Base-by-base conservation (phyloP, 805 yeast species). In the Yarrowia divulgata region DNA sequence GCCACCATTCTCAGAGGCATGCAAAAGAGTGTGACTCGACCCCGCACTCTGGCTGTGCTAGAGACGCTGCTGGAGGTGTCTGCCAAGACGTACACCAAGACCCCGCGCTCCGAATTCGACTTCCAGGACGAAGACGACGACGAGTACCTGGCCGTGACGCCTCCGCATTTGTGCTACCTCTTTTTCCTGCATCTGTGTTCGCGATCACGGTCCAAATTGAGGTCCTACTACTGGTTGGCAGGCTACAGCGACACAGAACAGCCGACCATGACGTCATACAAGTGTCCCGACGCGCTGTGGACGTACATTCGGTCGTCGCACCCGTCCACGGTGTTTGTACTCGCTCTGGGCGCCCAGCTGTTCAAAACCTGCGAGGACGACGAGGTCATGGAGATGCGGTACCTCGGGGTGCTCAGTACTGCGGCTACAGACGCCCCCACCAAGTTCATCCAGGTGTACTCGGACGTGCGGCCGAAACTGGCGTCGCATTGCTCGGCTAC, bases 161-260 rank as follows among this genome's bases (percentile, higher is more conserved):
- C 69, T 39, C 73, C 74, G 1, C 72, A 73, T 37, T 35, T 74
- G 64, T 69, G 74, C 60, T 75, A 73, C 50, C 69, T 75, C 16
- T 75, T 71, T 50, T 70, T 75, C 45, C 40, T 75, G 49, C 75
- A 69, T 42, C 64, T 75, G 57, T 71, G 75, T 16, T 72, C 74
- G 45, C 69, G 74, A 63, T 69, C 74, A 16, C 70, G 71, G 2
- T 34, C 55, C 13, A 75, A 74, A 19, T 42, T 75, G 68, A 70
- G 72, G 39, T 72, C 73, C 29, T 67, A 71, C 58, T 70, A 73
- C 32, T 73, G 76, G 75, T 62, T 74, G 16, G 75, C 76, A 0
- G 76, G 77, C 0, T 74, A 71, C 66, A 72, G 75, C 8, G 75
- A 73, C 18, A 73, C 72, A 9, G 70, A 69, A 4, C 29, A 23